These are phyloP conservation scores for Pseudonitzschia pungens DNA, from an alignment of 108 stramenopile species.

Conservation along the genomic window DNA sequence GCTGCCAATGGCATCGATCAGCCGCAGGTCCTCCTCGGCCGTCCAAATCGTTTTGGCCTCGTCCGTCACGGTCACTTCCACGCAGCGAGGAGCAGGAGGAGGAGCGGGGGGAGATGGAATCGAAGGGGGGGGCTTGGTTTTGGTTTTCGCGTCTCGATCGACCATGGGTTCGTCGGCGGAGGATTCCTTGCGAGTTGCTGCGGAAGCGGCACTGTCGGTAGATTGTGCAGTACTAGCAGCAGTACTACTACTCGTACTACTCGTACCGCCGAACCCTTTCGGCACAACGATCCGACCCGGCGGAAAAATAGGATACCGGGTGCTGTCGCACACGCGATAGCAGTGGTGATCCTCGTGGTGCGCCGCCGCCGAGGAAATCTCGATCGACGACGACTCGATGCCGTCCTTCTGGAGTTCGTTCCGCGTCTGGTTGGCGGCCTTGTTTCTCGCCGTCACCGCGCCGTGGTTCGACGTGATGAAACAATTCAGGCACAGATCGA, in stretches of 20 bases:
- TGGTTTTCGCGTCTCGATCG: slow-evolving; percentile 9
- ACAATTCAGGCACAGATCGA: slow-evolving; percentile 89
- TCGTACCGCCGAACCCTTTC: too few relatives aligned
- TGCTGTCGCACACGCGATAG: slow-evolving; percentile 81
- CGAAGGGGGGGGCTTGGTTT: neutral
- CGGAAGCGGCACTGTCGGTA: too few relatives aligned
- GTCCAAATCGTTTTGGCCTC: slow-evolving; percentile 79
- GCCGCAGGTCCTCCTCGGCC: slow-evolving; percentile 82
- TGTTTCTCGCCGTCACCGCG: slow-evolving; percentile 34
- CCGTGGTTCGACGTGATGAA: slow-evolving; percentile 66
- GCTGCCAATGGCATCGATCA: slow-evolving; percentile 78
- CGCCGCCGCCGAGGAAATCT: slow-evolving; percentile 45
- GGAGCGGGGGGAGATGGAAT: too few relatives aligned
- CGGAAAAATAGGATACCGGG: slow-evolving; percentile 71
- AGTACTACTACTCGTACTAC: too few relatives aligned
- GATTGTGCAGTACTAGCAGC: neutral
- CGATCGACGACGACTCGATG: slow-evolving; percentile 34
- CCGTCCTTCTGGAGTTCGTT: slow-evolving; percentile 44
- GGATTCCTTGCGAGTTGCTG: neutral
- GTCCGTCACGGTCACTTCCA: slow-evolving; percentile 13
- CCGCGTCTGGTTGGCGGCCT: slow-evolving; percentile 27
- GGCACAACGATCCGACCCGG: neutral
- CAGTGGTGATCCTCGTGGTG: slow-evolving; percentile 62
- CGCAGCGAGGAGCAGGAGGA: neutral
- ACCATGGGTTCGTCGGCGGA: slow-evolving; percentile 2